phyloP scores from a whole-genome alignment of 768 basidiomycete species.

The Boletus insuetus region DNA sequence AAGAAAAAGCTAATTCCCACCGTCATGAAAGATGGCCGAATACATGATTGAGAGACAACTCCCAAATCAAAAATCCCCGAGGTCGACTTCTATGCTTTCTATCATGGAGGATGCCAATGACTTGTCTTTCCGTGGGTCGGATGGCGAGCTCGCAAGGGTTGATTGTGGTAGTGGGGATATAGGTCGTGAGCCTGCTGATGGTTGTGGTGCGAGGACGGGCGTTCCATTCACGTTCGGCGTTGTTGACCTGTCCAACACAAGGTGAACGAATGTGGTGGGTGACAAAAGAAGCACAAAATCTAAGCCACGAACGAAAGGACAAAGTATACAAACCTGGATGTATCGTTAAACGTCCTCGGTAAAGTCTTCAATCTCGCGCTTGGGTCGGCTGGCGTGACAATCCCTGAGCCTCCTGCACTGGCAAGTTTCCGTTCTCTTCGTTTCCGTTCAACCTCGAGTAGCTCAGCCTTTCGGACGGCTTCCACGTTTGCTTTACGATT shows the following conservation, averaged over 20 bases:
- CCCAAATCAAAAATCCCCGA: conserved; percentile 64
- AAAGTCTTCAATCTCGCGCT: conserved; percentile 67
- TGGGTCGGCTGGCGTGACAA: conserved; percentile 50
- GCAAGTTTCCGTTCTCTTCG: conserved; percentile 59
- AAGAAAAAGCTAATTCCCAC: not conserved
- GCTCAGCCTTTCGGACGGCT: conserved; percentile 73
- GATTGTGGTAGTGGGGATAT: conserved; percentile 35
- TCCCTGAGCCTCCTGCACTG: conserved; percentile 36
- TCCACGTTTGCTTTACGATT: conserved; percentile 86
- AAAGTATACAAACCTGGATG: conserved; percentile 54
- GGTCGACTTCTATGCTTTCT: conserved; percentile 69
- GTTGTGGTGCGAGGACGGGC: conserved; percentile 35
- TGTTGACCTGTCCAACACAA: conserved; percentile 24
- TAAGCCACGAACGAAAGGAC: conserved; percentile 6
- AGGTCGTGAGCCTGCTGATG: conserved; percentile 29
- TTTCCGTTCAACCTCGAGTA: conserved; percentile 65
- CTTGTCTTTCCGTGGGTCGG: conserved; percentile 34
- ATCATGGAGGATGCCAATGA: conserved; percentile 57
- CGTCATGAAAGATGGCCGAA: not conserved
- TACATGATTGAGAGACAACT: conserved; percentile 3
- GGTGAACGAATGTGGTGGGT: conserved; percentile 7
- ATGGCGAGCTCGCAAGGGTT: conserved; percentile 23
- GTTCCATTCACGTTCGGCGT: conserved; percentile 53
- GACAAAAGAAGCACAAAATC: conserved; percentile 21
- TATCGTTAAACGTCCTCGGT: conserved; percentile 52